Conservation (phyloP, 2,329 filamentous ascomycete species). For the Trichoderma breve region DNA sequence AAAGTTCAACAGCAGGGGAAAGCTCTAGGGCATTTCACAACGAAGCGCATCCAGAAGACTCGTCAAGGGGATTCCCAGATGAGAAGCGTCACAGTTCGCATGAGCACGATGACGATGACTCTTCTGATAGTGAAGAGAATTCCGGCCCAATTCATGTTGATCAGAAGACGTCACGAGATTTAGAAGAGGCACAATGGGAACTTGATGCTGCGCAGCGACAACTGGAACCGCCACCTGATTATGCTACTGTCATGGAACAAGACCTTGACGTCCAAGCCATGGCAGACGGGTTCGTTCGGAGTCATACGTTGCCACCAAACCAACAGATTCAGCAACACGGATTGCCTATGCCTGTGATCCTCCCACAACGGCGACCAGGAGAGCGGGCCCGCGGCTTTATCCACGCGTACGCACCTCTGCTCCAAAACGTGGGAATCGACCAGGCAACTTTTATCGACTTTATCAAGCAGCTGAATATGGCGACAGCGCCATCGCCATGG, state of each 20-base stretch:
- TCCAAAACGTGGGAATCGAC: slow-evolving; percentile 46
- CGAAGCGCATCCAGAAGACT: not conserved
- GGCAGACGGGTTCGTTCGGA: slow-evolving; percentile 15
- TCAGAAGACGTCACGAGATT: slow-evolving; percentile 4
- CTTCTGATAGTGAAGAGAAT: not conserved
- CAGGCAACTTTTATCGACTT: slow-evolving; percentile 49
- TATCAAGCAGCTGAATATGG: slow-evolving; percentile 45
- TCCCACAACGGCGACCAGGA: slow-evolving; percentile 52
- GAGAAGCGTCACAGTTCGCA: not conserved
- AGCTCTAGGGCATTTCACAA: not conserved
- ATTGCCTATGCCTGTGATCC: slow-evolving; percentile 47
- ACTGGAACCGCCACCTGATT: slow-evolving; percentile 19
- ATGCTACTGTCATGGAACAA: slow-evolving; percentile 16
- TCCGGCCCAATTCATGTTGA: not conserved
- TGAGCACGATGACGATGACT: not conserved
- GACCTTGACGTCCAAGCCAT: slow-evolving; percentile 10
- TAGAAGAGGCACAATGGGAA: slow-evolving; percentile 21
- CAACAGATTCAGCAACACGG: not conserved
- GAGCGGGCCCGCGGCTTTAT: slow-evolving; percentile 50
- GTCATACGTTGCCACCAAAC: not conserved
- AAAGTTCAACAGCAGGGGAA: not conserved
- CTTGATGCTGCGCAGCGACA: slow-evolving; percentile 21
- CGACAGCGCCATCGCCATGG: slow-evolving; percentile 35
- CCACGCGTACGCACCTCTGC: slow-evolving; percentile 50
- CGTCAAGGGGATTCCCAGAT: not conserved